Percentiles rank a stretch among this genome's conserved stretches.
Conservation (phyloP, 1,284 basidiomycete species). For the Apiotrichum gracile region DNA sequence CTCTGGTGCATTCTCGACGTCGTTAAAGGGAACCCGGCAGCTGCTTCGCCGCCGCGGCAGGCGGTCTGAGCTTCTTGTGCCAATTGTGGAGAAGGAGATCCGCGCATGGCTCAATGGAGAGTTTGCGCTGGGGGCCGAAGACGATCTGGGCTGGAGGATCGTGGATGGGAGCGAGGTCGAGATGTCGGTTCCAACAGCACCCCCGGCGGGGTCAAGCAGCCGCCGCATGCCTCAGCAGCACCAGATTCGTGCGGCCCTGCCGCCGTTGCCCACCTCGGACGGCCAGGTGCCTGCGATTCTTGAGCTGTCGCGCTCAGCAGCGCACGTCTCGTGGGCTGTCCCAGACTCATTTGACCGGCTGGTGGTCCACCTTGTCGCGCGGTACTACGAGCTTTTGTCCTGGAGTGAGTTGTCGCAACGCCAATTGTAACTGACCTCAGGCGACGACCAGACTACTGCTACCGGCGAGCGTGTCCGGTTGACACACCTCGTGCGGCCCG, state of each 20-base stretch:
- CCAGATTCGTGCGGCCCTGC: conserved; percentile 19
- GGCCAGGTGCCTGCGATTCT: conserved; percentile 28
- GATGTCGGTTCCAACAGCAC: background rate
- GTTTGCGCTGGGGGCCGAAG: conserved; percentile 5
- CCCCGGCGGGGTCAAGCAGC: background rate
- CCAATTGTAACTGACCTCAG: conserved; percentile 14
- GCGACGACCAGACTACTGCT: conserved; percentile 23
- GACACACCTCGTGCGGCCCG: conserved; percentile 42
- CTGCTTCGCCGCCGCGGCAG: conserved; percentile 36
- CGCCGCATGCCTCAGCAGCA: conserved; percentile 29
- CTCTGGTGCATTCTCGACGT: conserved; percentile 33
- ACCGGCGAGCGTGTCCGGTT: conserved; percentile 27
- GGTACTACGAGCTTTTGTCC: conserved; percentile 45
- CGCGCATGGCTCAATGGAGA: conserved; percentile 36
- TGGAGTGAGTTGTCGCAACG: conserved; percentile 34
- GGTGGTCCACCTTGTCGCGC: conserved; percentile 40
- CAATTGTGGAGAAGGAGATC: conserved; percentile 29
- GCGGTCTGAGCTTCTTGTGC: conserved; percentile 36
- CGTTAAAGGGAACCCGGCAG: conserved; percentile 40
- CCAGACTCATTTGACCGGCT: conserved; percentile 42
- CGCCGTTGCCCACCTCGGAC: conserved; percentile 18
- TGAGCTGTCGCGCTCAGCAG: conserved; percentile 39
- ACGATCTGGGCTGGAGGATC: conserved; percentile 23
- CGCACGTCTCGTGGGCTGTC: conserved; percentile 41
- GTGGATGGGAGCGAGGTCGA: conserved; percentile 22